Conservation (phyloP, 805 yeast species). For the Kazachstania bromeliacearum region DNA sequence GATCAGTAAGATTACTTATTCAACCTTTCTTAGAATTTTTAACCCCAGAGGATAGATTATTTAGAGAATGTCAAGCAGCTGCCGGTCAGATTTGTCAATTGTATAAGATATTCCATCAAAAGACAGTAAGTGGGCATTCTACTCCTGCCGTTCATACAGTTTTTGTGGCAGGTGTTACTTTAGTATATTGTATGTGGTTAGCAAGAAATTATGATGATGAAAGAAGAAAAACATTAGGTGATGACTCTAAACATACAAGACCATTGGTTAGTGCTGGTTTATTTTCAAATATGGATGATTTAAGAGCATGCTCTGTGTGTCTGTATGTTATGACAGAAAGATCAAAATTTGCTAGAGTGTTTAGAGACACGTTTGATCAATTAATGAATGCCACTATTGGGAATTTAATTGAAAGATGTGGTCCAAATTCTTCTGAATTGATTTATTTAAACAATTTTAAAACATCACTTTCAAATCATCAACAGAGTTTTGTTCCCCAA, state of each 20-base stretch:
- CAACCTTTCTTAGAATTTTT: slow-evolving; percentile 58
- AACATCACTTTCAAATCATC: no score
- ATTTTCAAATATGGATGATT: slow-evolving; percentile 49
- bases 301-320: slow-evolving; percentile 58
- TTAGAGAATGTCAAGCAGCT: slow-evolving; percentile 59
- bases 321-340: slow-evolving; percentile 61
- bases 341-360: slow-evolving; percentile 49
- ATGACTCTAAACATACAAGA: slow-evolving; percentile 48
- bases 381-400: slow-evolving; percentile 55
- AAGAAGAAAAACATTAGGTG: slow-evolving; percentile 45
- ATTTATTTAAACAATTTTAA: slow-evolving; percentile 29
- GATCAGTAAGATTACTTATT: slow-evolving; percentile 48
- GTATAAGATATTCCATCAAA: slow-evolving; percentile 53
- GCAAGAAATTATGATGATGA: slow-evolving; percentile 54
- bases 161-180: slow-evolving; percentile 59
- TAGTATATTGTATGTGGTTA: slow-evolving; percentile 57
- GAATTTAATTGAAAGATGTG: slow-evolving; percentile 51
- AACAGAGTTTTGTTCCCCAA: background rate
- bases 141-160: slow-evolving; percentile 58
- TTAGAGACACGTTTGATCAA: slow-evolving; percentile 60
- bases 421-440: slow-evolving; percentile 50
- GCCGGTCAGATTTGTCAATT: slow-evolving; percentile 62
- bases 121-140: slow-evolving; percentile 53
- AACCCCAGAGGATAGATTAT: slow-evolving; percentile 50
- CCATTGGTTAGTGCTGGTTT: slow-evolving; percentile 48